These are phyloP conservation scores for Hanseniaspora sp. DNA, from an alignment of 1,139 yeast species.

Conservation along the genomic window DNA sequence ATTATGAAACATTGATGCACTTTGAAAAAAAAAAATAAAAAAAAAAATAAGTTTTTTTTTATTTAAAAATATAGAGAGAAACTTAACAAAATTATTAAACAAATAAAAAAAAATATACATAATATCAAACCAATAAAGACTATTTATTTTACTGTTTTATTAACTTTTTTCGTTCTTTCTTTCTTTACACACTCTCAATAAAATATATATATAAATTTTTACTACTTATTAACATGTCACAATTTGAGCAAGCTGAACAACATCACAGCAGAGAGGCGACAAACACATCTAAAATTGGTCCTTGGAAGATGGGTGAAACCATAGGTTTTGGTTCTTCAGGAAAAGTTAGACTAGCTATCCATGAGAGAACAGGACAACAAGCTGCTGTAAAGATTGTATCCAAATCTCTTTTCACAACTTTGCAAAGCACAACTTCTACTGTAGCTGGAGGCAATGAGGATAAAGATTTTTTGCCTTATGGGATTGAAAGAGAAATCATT, in stretches of 20 bases:
- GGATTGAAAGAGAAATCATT: constrained; percentile 92
- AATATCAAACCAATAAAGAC: no score
- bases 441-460: constrained; percentile 34
- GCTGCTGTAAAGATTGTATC: constrained; percentile 98
- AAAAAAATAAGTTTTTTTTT: neutral
- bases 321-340: constrained; percentile 94
- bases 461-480: constrained; percentile 61
- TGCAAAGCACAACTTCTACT: constrained; percentile 22
- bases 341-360: constrained; percentile 82
- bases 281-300: constrained; percentile 53
- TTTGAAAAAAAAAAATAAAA: neutral
- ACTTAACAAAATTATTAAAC: no score
- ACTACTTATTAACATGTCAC: constrained; percentile 1
- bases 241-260: constrained; percentile 9
- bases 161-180: no score
- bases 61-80: no score
- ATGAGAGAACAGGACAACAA: constrained; percentile 67
- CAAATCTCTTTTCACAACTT: constrained; percentile 46
- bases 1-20: neutral
- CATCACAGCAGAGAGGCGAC: constrained; percentile 15
- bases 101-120: no score
- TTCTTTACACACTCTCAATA: no score
- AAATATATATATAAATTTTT: neutral
- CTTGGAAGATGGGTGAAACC: constrained; percentile 93
- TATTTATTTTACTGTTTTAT: no score